These are phyloP conservation scores for Phytopythium kandeliae DNA, from an alignment of 352 stramenopile species.

Conservation along the genomic window DNA sequence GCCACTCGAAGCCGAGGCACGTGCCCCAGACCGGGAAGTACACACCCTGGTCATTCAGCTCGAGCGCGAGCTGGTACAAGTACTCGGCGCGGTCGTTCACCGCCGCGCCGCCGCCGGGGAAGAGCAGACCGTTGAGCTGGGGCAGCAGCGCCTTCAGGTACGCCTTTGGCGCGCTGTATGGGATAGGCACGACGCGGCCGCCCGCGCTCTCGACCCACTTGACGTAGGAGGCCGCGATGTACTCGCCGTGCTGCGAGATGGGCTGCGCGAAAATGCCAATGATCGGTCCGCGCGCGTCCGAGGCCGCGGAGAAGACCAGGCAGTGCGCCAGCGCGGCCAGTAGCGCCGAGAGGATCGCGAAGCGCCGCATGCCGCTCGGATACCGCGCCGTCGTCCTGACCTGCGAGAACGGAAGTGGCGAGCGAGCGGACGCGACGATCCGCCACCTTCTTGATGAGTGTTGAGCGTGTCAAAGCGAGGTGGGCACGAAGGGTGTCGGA, in stretches of 20 bases:
- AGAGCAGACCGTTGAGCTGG: conserved; percentile 65
- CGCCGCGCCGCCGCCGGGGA: conserved; percentile 47
- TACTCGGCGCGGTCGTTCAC: conserved; percentile 54
- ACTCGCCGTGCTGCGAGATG: conserved; percentile 56
- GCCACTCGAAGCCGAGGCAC: conserved; percentile 78
- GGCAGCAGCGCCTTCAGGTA: conserved; percentile 55
- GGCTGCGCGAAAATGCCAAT: conserved; percentile 52
- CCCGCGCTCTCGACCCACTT: conserved; percentile 78
- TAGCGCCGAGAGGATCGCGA: conserved; percentile 1
- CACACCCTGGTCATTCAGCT: conserved; percentile 61
- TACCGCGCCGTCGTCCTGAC: too few species aligned
- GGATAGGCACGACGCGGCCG: conserved; percentile 65
- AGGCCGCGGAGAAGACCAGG: conserved; percentile 5
- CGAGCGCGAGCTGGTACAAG: conserved; percentile 49
- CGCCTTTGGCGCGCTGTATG: conserved; percentile 54
- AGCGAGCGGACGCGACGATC: too few species aligned
- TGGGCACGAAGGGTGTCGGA: too few species aligned
- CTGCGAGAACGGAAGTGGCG: too few species aligned
- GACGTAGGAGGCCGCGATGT: conserved; percentile 75
- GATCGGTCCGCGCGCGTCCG: conserved; percentile 25
- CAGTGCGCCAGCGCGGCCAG: conserved; percentile 2
- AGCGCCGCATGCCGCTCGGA: conserved; percentile 10
- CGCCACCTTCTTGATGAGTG: too few species aligned
- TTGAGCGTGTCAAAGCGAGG: too few species aligned
- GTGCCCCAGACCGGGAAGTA: conserved; percentile 76